Base-by-base conservation (phyloP, 306 rosid genomes). In the Medicago lupulina region DNA sequence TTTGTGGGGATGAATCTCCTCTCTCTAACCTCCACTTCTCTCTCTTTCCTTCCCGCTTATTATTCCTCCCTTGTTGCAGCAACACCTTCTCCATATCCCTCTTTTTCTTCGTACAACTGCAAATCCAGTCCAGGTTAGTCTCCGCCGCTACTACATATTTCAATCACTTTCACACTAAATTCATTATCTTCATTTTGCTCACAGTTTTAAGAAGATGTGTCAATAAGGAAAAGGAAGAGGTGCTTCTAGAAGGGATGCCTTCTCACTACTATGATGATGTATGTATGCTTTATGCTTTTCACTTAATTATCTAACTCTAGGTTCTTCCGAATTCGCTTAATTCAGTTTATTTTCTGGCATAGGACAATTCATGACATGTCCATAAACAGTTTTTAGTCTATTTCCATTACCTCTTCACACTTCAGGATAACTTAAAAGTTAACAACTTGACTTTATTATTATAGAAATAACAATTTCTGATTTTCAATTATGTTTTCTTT, bases 161-260 rank as follows among this genome's bases (percentile, higher is more conserved):
- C 61, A 13, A 5, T 43, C 31, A 9, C 25, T 43, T 1, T 17
- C 4, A 12, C 17, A 13, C 17, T 53, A 51, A 67, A n/a, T 70
- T 70, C 12, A 53, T 69, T 67, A 23, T 60, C 75, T 80, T 66
- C 31, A 8, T 73, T 80, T 72, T 50, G n/a, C 17, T 51, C 19
- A 8, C 85, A 91, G 97, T 80, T 80, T 69, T 82, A 55, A 83
- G 87, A 9, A 17, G 85, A 81, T 86, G 97, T 55, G 15, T 67
- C 13, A 80, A 66, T 41, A 82, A 81, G 78, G 90, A 81, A 55
- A 85, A 86, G 71, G 92, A 85, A 47, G 97, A 86, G 67, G 86
- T 81, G 50, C 83, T 95, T 44, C 81, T 88, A 13, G 90, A 89
- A 62, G 97, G 97, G 63, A 89, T 95, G 84, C 98, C 97, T 9